Base-by-base conservation (phyloP, 2,329 filamentous ascomycete species). In the Sporothrix luriei region DNA sequence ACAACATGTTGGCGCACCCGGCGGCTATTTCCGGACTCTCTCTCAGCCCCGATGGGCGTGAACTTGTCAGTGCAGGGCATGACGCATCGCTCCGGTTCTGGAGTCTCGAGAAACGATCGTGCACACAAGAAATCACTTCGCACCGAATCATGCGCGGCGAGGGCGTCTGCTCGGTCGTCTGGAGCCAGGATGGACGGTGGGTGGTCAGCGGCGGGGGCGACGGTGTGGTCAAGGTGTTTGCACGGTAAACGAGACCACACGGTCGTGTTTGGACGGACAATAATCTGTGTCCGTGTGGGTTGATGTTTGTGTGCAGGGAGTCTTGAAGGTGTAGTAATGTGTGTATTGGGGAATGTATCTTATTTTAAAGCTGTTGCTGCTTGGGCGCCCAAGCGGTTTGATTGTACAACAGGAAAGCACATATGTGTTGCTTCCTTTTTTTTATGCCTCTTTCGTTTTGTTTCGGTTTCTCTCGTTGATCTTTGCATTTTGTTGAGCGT, bases 1-100 rank as follows among this genome's bases (percentile, higher is more conserved):
- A 99, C 81, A 96, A 91, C 76, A 99, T 99, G 95, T 88, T 98
- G 71, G 95, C 95, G 6, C 95, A 99, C 76, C 93, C 95, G 0
- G 91, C 94, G 3, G 90, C 95, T 69, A 97, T 99, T 74, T 96
- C 95, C 1, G 91, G 92, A 33, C 85, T 99, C 5, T 96, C 93
- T 0, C 87, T 99, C 24, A 97, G 93, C 74, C 95, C 94, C 16
- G 94, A 98, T 77, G 94, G 94, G 59, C 90, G 91, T 70, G 95
- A 99, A 82, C 90, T 97, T 13, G 94, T 99, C 64, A 97, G 93
- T 59, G 95, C 93, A 1, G 95, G 95, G 26, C 95, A 99, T 78
- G 95, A 99, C 78, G 94, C 94, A 68, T 95, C 92, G 69, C 88
- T 99, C 69, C 90, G 95, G 38, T 97, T 99, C 85, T 99, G 95